Evolutionary conservation across 495 filamentous ascomycete species (phyloP).

Genomic region (Saxispiralis lemnorum): DNA sequence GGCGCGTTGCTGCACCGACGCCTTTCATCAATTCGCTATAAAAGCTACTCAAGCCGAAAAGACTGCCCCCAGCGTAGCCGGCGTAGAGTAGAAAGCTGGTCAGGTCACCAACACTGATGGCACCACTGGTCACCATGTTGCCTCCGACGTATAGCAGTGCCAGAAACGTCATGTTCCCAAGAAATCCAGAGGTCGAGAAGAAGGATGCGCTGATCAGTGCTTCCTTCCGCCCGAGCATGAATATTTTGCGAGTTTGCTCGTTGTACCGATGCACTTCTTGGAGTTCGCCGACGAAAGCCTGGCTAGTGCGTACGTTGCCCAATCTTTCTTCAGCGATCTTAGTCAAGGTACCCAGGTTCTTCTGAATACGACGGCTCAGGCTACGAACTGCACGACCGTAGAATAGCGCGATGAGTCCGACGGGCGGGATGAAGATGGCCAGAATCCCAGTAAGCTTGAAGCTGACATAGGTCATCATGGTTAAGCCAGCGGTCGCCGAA

Average conservation of each 20-base stretch:
- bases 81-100: conserved; percentile 99
- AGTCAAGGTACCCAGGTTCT: conserved; percentile 73
- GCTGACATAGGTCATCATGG: conserved; percentile 82
- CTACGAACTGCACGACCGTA: conserved; percentile 77
- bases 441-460: conserved; percentile 78
- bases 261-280: conserved; percentile 84
- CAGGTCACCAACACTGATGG: conserved; percentile 77
- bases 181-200: conserved; percentile 71
- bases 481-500: conserved; percentile 72
- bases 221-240: conserved; percentile 67
- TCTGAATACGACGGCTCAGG: conserved; percentile 77
- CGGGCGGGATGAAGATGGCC: conserved; percentile 70
- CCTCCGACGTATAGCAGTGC: conserved; percentile 83
- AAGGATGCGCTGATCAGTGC: conserved; percentile 79
- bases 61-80: conserved; percentile 73
- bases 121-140: conserved; percentile 67
- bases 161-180: conserved; percentile 89
- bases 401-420: conserved; percentile 79
- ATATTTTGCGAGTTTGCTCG: conserved; percentile 76
- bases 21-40: conserved; percentile 99
- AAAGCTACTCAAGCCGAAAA: conserved; percentile 87
- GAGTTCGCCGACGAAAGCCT: conserved; percentile 85
- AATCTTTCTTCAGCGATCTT: conserved; percentile 94
- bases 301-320: conserved; percentile 86
- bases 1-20: conserved; percentile 79